Base-by-base conservation (phyloP, 2,329 filamentous ascomycete species). In the Pseudocercospora crystallina region DNA sequence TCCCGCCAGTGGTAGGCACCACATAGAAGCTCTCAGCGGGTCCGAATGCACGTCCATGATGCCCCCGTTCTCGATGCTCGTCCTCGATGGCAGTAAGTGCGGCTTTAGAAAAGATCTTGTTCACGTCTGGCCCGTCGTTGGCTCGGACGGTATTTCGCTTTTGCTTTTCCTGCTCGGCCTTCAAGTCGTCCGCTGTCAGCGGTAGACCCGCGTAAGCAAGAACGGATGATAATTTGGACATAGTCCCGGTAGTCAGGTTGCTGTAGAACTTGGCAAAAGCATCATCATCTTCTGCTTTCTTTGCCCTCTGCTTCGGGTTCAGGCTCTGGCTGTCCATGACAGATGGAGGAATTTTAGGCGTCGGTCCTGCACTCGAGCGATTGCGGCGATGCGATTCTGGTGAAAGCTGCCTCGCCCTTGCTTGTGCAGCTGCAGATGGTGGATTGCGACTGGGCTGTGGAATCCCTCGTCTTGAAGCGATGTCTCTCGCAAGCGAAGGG, bases 141-240 rank as follows among this genome's bases (percentile, higher is more conserved):
- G 64, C 65, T 12, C 56, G 61, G 30, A 65, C 65, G 56, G 63
- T 66, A 5, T 44, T 55, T 26, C 61, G 61, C 8, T 65, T 64
- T 0, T 69, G 62, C 45, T 63, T 68, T 9, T 65, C 56, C 9
- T 53, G 20, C 11, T 63, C 57, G 2, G 60, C 44, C 30, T 58
- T 62, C 2, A 65, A 38, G 56, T 69, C 52, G 61, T 68, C 50
- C 47, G 64, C 48, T 8, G 60, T 71, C 3, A 99, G 77, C 0
- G 94, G 94, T 8, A 99, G 80, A 1, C 92, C 92, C 4, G 94
- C 90, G 73, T 96, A 99, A 3, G 91, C 92, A 29, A 99, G 76
- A 1, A 91, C 91, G 0, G 91, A 90, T 0, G 92, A 95, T 10
- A 97, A 82, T 61, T 86, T 87, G 54, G 90, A 94, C 65, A 97